Evolutionary conservation across 768 basidiomycete genomes (phyloP).

Genomic region (Mycena leptocephala): DNA sequence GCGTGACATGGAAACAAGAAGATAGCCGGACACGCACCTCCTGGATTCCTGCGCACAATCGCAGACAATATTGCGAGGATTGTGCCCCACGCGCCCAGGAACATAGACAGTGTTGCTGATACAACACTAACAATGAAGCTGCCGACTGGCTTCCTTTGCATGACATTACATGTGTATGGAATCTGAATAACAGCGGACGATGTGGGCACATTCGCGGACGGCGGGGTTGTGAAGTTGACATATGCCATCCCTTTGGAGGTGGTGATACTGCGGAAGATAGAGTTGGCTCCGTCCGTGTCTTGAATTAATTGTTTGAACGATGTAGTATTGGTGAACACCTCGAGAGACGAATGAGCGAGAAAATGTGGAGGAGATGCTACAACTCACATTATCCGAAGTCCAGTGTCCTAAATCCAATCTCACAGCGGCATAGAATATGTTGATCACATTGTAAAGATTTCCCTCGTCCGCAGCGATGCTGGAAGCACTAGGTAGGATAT

Average conservation of each 20-base stretch:
- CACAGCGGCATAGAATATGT: constrained; percentile 26
- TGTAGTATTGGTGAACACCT: constrained; percentile 35
- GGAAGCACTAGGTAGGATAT: not conserved
- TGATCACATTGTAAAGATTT: constrained; percentile 24
- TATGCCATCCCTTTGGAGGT: constrained; percentile 26
- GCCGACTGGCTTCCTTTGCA: constrained; percentile 15
- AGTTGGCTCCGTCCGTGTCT: not conserved
- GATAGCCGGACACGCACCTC: not conserved
- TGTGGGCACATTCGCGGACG: constrained; percentile 6
- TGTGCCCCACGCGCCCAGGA: constrained; percentile 23
- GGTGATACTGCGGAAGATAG: constrained; percentile 2
- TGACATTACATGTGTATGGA: constrained; percentile 31
- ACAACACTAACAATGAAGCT: constrained; percentile 30
- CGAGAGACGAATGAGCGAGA: not conserved
- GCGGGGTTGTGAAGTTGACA: constrained; percentile 10
- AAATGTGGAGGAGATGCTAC: not conserved
- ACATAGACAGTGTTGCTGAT: constrained; percentile 33
- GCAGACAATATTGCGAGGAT: not conserved
- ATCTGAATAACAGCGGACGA: constrained; percentile 22
- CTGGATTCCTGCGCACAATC: not conserved
- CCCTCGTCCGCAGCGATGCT: not conserved
- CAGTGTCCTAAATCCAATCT: constrained; percentile 33
- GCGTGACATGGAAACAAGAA: no score
- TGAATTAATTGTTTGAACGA: constrained; percentile 12
- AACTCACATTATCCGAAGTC: constrained; percentile 26